Conservation (phyloP, 2,329 filamentous ascomycete genomes). For the Talaromyces sp. region DNA sequence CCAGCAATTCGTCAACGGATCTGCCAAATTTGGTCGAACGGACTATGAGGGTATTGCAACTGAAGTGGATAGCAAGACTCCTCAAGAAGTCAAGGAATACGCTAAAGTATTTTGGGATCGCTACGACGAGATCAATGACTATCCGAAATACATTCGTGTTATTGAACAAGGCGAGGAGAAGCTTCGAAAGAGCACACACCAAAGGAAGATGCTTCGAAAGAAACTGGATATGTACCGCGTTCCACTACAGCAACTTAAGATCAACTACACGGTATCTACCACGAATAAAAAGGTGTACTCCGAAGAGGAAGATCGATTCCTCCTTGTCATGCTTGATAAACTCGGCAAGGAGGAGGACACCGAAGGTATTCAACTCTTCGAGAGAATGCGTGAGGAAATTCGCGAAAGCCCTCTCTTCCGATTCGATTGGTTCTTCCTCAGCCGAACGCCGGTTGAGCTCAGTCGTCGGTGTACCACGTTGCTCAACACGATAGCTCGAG, state of each 20-base stretch:
- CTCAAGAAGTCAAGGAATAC: slow-evolving; percentile 82
- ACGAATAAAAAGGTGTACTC: slow-evolving; percentile 99
- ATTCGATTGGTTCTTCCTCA: slow-evolving; percentile 99
- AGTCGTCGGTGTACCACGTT: slow-evolving; percentile 90
- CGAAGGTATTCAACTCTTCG: slow-evolving; percentile 61
- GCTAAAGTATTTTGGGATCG: slow-evolving; percentile 96
- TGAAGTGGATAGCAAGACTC: slow-evolving; percentile 87
- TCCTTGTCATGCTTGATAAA: slow-evolving; percentile 88
- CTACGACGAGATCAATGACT: slow-evolving; percentile 86
- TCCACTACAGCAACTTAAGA: slow-evolving; percentile 93
- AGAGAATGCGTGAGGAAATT: slow-evolving; percentile 95
- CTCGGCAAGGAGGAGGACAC: slow-evolving; percentile 80
- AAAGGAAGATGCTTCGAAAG: slow-evolving; percentile 87
- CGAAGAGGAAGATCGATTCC: slow-evolving; percentile 94
- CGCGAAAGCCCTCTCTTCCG: slow-evolving; percentile 91
- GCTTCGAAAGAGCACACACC: slow-evolving; percentile 81
- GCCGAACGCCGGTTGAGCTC: slow-evolving; percentile 87
- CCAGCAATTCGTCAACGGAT: slow-evolving; percentile 95
- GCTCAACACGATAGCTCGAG: slow-evolving; percentile 88
- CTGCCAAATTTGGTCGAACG: slow-evolving; percentile 83
- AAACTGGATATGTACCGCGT: slow-evolving; percentile 98
- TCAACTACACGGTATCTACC: slow-evolving; percentile 97
- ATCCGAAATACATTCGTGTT: slow-evolving; percentile 79
- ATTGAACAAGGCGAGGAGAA: slow-evolving; percentile 94
- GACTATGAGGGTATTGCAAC: slow-evolving; percentile 82